Evolutionary conservation across 2,329 filamentous ascomycete genomes (phyloP).

Genomic region (Penicillium sp.): DNA sequence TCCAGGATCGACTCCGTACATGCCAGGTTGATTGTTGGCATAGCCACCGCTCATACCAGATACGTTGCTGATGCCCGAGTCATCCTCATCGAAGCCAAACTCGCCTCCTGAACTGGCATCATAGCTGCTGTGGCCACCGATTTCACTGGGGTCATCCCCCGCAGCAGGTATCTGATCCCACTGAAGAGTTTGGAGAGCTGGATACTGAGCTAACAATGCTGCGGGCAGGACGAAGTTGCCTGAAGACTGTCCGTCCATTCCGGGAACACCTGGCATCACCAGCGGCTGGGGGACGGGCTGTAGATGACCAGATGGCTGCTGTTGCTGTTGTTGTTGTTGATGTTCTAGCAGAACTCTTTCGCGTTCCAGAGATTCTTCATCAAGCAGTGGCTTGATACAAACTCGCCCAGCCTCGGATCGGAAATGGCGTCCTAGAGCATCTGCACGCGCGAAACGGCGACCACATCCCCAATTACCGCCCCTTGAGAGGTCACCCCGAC

Average conservation of each 20-base stretch:
- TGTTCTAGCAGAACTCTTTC: constrained; percentile 75
- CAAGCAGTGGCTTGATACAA: constrained; percentile 94
- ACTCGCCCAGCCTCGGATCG: constrained; percentile 91
- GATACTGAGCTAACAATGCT: constrained; percentile 87
- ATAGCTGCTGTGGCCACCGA: constrained; percentile 64
- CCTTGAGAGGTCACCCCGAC: constrained; percentile 83
- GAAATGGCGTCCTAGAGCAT: constrained; percentile 93
- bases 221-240: constrained; percentile 76
- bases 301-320: constrained; percentile 63
- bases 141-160: constrained; percentile 57
- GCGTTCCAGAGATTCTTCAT: constrained; percentile 85
- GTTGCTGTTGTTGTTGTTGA: constrained; percentile 56
- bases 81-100: constrained; percentile 46
- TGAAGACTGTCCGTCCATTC: constrained; percentile 56
- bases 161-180: constrained; percentile 74
- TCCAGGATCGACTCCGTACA: constrained; percentile 31
- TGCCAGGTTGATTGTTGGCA: constrained; percentile 30
- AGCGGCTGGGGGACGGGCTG: constrained; percentile 59
- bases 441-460: constrained; percentile 87
- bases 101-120: constrained; percentile 47
- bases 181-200: constrained; percentile 84
- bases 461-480: constrained; percentile 90
- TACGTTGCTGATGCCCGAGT: constrained; percentile 37
- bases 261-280: constrained; percentile 64
- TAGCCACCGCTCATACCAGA: constrained; percentile 39